Conservation (phyloP, 73 alveolate species). For the Blepharisma japonicum region DNA sequence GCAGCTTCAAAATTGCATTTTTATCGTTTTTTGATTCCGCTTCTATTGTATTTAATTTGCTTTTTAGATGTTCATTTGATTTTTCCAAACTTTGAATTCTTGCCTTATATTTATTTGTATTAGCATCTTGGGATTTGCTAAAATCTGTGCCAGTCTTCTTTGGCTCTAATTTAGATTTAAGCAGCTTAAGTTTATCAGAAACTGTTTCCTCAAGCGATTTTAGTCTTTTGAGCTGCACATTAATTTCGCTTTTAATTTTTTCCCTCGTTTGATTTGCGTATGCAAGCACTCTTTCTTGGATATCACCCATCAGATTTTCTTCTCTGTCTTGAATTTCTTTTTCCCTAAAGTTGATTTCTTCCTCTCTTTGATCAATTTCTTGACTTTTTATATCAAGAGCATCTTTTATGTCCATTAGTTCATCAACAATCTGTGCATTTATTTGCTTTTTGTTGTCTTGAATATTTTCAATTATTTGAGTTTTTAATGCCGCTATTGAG, state of each 20-base stretch:
- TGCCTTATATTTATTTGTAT: not conserved
- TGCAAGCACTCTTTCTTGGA: not conserved
- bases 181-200: not conserved
- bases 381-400: not conserved
- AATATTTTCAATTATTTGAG: not conserved
- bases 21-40: conserved; percentile 2
- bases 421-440: not conserved
- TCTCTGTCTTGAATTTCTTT: not conserved
- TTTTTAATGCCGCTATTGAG: not conserved
- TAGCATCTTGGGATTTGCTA: not conserved
- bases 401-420: not conserved
- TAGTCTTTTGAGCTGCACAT: conserved; percentile 3
- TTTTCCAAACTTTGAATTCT: conserved; percentile 11
- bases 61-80: not conserved
- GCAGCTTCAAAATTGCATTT: not conserved
- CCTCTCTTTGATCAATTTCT: not conserved
- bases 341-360: not conserved
- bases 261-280: not conserved
- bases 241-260: conserved; percentile 3
- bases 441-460: conserved; percentile 5
- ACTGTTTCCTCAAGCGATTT: conserved; percentile 1
- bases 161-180: not conserved
- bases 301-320: not conserved
- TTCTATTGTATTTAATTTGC: not conserved
- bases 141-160: not conserved